A percentile compares a stretch with the other conserved stretches of the same genome.
Conservation (phyloP, 176 grass and related monocot genomes). For the Oryza glumipatula region DNA sequence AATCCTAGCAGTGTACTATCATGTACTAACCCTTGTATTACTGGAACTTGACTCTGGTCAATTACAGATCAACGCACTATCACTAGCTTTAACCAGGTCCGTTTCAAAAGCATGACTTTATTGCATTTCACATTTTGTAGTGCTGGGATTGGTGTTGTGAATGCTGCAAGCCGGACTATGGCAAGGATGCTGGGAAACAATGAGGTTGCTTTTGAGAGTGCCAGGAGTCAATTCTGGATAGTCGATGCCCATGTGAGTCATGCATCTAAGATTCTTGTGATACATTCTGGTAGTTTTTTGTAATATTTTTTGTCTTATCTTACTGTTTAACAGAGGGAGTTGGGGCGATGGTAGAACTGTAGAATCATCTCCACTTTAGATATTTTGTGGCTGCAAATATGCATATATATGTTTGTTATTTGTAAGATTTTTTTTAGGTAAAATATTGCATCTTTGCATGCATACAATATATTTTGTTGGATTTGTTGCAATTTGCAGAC, state of each 20-base stretch:
- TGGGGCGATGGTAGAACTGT: not conserved
- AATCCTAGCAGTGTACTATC: not conserved
- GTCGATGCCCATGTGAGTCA: slow-evolving; percentile 83
- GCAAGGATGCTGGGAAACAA: slow-evolving; percentile 95
- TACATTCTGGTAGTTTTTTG: slow-evolving; percentile 18
- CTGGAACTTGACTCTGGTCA: not conserved
- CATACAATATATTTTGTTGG: no score
- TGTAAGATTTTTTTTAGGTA: not conserved
- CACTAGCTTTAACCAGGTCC: slow-evolving; percentile 16
- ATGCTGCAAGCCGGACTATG: slow-evolving; percentile 96
- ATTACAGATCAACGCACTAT: slow-evolving; percentile 11
- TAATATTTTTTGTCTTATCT: not conserved
- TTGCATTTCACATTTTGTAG: slow-evolving; percentile 47
- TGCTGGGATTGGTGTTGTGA: slow-evolving; percentile 97
- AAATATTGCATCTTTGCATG: not conserved
- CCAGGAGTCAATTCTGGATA: slow-evolving; percentile 96
- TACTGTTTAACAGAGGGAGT: not conserved
- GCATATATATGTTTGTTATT: not conserved
- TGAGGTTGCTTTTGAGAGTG: slow-evolving; percentile 89
- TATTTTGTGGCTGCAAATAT: not conserved
- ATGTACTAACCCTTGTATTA: slow-evolving; percentile 9
- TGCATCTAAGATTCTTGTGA: not conserved
- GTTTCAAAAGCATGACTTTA: slow-evolving; percentile 29
- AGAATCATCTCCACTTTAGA: not conserved
- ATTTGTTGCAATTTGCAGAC: no score